Evolutionary conservation across 768 basidiomycete genomes (phyloP).

Genomic region (Serendipita sp.): DNA sequence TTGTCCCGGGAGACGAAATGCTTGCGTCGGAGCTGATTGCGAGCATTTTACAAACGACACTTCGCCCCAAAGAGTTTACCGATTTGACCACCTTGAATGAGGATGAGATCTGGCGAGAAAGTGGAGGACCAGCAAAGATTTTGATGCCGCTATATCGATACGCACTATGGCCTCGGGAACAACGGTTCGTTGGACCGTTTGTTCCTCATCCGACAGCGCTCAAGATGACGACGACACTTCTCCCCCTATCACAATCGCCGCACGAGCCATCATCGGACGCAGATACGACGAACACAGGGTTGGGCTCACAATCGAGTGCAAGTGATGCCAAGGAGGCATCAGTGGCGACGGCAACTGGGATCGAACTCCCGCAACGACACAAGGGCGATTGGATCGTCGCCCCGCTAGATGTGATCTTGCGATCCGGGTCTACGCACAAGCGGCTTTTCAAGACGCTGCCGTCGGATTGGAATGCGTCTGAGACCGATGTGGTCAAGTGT

Average conservation of each 20-base stretch:
- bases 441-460: slow-evolving; percentile 46
- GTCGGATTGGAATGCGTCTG: slow-evolving; percentile 57
- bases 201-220: slow-evolving; percentile 40
- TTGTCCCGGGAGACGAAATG: slow-evolving; percentile 65
- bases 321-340: background rate
- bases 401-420: slow-evolving; percentile 63
- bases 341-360: background rate
- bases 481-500: slow-evolving; percentile 58
- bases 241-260: slow-evolving; percentile 29
- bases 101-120: slow-evolving; percentile 32
- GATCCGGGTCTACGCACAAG: slow-evolving; percentile 55
- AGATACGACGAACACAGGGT: slow-evolving; percentile 20
- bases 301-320: slow-evolving; percentile 33
- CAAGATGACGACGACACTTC: slow-evolving; percentile 9
- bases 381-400: slow-evolving; percentile 49
- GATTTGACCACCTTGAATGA: slow-evolving; percentile 23
- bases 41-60: slow-evolving; percentile 9
- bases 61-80: slow-evolving; percentile 19
- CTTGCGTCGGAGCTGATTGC: slow-evolving; percentile 29
- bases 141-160: slow-evolving; percentile 47
- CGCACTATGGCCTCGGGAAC: slow-evolving; percentile 26
- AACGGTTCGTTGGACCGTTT: slow-evolving; percentile 35
- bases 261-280: slow-evolving; percentile 20
- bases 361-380: slow-evolving; percentile 17
- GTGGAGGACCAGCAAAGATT: slow-evolving; percentile 26